Evolutionary conservation across 116 monocot species (phyloP).

Genomic region (Papilionanthe hybrid): DNA sequence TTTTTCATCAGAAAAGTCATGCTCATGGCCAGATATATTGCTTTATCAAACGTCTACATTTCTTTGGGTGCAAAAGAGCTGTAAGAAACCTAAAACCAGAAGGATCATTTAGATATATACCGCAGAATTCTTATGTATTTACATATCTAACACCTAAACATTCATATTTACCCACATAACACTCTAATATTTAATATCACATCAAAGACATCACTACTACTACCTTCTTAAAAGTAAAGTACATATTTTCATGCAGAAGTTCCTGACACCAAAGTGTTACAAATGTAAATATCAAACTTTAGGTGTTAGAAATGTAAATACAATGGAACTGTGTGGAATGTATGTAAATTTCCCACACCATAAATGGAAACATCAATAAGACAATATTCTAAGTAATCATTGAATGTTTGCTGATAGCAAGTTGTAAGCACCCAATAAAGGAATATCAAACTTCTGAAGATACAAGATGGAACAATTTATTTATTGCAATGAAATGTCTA

Average conservation of each 20-base stretch:
- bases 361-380: neutral
- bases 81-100: neutral
- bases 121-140: no score
- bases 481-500: neutral
- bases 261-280: no score
- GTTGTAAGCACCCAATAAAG: neutral
- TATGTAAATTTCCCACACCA: neutral
- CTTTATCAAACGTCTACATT: neutral
- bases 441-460: neutral
- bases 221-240: no score
- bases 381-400: neutral
- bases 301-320: no score
- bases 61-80: neutral
- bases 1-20: constrained; percentile 7
- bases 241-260: no score
- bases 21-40: neutral
- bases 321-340: no score
- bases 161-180: no score
- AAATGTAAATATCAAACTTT: no score
- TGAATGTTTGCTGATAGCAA: neutral
- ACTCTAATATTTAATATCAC: no score
- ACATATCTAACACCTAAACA: no score
- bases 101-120: no score
- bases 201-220: no score
- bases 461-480: neutral